Evolutionary conservation across 2,329 filamentous ascomycete genomes (phyloP).

Genomic region (Macroventuria anomochaeta): DNA sequence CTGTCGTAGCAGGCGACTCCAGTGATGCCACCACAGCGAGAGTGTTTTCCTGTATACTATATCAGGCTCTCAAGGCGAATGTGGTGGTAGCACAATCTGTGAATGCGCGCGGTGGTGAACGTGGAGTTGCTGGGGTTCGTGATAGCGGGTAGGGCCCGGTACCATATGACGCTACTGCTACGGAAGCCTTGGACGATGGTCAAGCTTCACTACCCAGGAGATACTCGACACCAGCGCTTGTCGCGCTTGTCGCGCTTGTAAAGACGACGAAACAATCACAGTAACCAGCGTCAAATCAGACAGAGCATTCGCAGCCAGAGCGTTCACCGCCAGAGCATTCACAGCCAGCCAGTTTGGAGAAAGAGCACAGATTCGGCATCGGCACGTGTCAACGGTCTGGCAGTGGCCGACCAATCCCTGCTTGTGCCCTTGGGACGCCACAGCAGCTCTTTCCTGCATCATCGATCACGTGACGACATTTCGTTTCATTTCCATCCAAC

Average conservation of each 20-base stretch:
- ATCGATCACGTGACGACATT: conserved; percentile 30
- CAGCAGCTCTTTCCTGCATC: conserved; percentile 16
- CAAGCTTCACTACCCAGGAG: neutral
- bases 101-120: conserved; percentile 9
- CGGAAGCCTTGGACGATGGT: conserved; percentile 5
- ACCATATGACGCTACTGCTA: conserved; percentile 15
- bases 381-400: conserved; percentile 15
- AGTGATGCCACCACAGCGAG: neutral
- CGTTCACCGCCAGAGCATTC: neutral
- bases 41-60: neutral
- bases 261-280: neutral
- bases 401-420: conserved; percentile 14
- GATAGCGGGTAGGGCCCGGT: conserved; percentile 7
- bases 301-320: neutral
- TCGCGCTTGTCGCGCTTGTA: conserved; percentile 7
- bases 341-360: neutral
- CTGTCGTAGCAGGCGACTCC: neutral
- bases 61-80: neutral
- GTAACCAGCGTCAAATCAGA: neutral
- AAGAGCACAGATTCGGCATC: neutral
- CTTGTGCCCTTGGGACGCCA: conserved; percentile 14
- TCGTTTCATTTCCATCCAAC: conserved; percentile 12
- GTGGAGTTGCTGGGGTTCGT: conserved; percentile 6
- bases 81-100: neutral
- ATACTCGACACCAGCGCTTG: conserved; percentile 3